These are phyloP conservation scores for Auricularia sp. DNA, from an alignment of 768 basidiomycete species.

Conservation along the genomic window DNA sequence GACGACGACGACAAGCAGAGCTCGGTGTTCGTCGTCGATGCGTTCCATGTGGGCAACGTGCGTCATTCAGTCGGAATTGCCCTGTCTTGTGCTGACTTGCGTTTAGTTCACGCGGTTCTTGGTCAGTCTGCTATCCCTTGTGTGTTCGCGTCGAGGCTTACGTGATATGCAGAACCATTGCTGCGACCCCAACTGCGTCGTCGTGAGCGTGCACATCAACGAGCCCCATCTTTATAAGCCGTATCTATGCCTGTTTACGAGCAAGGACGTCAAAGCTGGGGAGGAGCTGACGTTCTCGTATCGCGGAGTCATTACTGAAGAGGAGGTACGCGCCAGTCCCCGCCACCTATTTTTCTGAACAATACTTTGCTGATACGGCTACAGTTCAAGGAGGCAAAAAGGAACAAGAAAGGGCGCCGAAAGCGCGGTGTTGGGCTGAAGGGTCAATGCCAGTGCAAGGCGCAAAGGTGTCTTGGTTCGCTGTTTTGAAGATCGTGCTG, in stretches of 20 bases:
- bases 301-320: too few relatives aligned
- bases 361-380: too few relatives aligned
- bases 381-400: too few relatives aligned
- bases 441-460: too few relatives aligned
- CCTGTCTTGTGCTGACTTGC: too few relatives aligned
- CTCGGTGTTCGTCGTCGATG: constrained; percentile 58
- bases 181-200: constrained; percentile 73
- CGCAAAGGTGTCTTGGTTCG: too few relatives aligned
- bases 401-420: too few relatives aligned
- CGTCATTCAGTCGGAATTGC: constrained; percentile 18
- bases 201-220: constrained; percentile 69
- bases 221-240: constrained; percentile 66
- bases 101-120: constrained; percentile 75
- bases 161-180: constrained; percentile 63
- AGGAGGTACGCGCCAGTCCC: too few relatives aligned
- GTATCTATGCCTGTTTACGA: constrained; percentile 55
- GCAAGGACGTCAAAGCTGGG: constrained; percentile 45
- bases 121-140: constrained; percentile 30
- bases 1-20: constrained; percentile 12
- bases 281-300: constrained; percentile 55
- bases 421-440: too few relatives aligned
- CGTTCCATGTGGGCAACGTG: constrained; percentile 81
- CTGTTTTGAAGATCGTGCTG: too few relatives aligned
- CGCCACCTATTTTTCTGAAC: too few relatives aligned
- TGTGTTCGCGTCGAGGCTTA: not conserved